Base-by-base conservation (phyloP, 345 rosid species). In the Diplotaxis tenuifolia region DNA sequence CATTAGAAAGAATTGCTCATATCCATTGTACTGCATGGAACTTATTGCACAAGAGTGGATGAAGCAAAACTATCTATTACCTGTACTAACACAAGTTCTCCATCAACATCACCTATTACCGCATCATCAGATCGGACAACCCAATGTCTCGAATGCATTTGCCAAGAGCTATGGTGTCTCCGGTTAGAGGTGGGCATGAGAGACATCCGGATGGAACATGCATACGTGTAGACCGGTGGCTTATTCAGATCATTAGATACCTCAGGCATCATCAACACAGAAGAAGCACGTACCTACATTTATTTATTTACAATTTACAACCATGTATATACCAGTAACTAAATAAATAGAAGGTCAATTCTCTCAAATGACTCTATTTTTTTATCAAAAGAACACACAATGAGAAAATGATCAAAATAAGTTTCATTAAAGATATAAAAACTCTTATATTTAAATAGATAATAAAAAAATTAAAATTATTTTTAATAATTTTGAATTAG, bases 141-240 rank as follows among this genome's bases (percentile, higher is more conserved):
- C 98, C 96, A 92, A 72, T 82, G 88, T 74, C 96, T 86, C 84
- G 77, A 16, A 27, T 78, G 74, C 73, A 95, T 79, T 62, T 90
- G 96, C 75, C 96, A 95, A 36, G 89, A 88, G 83, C 71, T 57
- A 65, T 85, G 90, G 72, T 65, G 65, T 75, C 56, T 74, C 45
- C 89, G 92, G 72, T 84, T 82, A 49, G 84, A 40, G 65, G 78
- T 25, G 74, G 92, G 89, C 10, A 78, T 15, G 14, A 95, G 94
- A 47, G 97, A 88, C 89, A 95, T 81, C 47, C 94, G 96, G 62
- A 95, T 83, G 69, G 94, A 88, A 80, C 90, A 92, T 31, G 94
- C 82, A 79, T 84, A 92, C 56, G 40, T 47, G 67, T 81, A 88
- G 28, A 61, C 73, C 0, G 74, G 81, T 21, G 75, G 25, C 5